Base-by-base conservation (phyloP, 2,329 filamentous ascomycete genomes). In the Penicillium occitanis region DNA sequence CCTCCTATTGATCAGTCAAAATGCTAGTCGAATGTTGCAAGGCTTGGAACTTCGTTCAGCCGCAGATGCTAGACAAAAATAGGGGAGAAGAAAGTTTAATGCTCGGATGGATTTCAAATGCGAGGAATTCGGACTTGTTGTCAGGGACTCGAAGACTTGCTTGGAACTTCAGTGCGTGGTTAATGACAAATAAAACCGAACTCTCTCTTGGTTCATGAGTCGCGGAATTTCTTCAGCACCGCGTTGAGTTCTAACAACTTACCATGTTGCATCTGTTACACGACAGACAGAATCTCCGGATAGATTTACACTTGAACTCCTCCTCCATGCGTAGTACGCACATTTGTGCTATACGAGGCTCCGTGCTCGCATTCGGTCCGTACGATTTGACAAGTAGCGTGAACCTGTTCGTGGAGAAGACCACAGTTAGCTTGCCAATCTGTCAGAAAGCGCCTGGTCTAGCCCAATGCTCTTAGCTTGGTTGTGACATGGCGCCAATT, bases 1-100 rank as follows among this genome's bases (percentile, higher is more conserved):
- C 7, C n/a, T 19, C 30, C 30, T 55, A 55, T 55, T 55, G 51
- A 55, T 55, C 51, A 19, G 51, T 17, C 7, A 22, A n/a, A 13
- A 19, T 19, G 14, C 28, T 37, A 35, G 51, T 33, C n/a, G 51
- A 19, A 55, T n/a, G 51, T 55, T 22, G n/a, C 30, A 55, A 55
- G 51, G 51, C 30, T 55, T 57, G 53, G 33, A 25, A n/a, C 35
- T 37, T 35, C n/a, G 10, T 57, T 57, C 53, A 57, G 53, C 53
- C 33, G 30, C 53, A 57, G 22, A 22, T 22, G 51, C 8, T 1
- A 13, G 51, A 55, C n/a, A 37, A 37, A 57, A 57, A 40, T 37
- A 57, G 53, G 33, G 30, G 51, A 37, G 30, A 37, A 57, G 33
- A 40, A 37, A 53, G 25, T 53, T 19, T n/a, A 33, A 53, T 33